phyloP scores from a whole-genome alignment of 768 basidiomycete species.

The Lactifluus volemus region DNA sequence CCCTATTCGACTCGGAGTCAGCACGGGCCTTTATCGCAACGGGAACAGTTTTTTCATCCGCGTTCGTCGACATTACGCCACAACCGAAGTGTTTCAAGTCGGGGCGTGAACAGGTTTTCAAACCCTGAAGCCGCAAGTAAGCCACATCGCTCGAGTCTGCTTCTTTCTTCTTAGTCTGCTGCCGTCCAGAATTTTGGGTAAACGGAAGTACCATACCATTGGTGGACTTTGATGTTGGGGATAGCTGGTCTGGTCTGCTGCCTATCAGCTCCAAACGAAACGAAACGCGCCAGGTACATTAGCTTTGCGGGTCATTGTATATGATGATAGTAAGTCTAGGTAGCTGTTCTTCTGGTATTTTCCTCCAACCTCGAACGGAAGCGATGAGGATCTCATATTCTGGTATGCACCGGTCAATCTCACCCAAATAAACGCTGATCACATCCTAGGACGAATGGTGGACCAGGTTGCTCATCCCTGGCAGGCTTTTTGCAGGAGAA shows the following conservation, averaged over 20 bases:
- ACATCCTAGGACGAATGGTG: slow-evolving; percentile 17
- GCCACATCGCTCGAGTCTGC: background rate
- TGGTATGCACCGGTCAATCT: slow-evolving; percentile 3
- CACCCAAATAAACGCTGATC: background rate
- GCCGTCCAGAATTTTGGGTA: slow-evolving; percentile 8
- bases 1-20: background rate
- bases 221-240: slow-evolving; percentile 18
- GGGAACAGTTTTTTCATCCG: background rate
- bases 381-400: slow-evolving; percentile 17
- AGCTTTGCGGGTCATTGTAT: background rate
- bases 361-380: slow-evolving; percentile 13
- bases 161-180: background rate
- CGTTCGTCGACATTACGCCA: background rate
- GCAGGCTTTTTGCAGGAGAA: slow-evolving; percentile 19
- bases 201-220: slow-evolving; percentile 10
- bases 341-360: slow-evolving; percentile 21
- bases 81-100: background rate
- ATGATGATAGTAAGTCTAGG: background rate
- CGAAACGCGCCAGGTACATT: slow-evolving; percentile 17
- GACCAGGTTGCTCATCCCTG: slow-evolving; percentile 18
- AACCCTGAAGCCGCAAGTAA: slow-evolving; percentile 4
- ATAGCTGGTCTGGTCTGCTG: slow-evolving; percentile 18
- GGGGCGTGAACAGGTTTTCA: background rate
- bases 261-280: slow-evolving; percentile 13
- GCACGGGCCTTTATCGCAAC: background rate